Evolutionary conservation across 108 stramenopile species (phyloP), one percentile per base, ranked within the genome.

Genomic region (Cyclostephanos invisitatus): DNA sequence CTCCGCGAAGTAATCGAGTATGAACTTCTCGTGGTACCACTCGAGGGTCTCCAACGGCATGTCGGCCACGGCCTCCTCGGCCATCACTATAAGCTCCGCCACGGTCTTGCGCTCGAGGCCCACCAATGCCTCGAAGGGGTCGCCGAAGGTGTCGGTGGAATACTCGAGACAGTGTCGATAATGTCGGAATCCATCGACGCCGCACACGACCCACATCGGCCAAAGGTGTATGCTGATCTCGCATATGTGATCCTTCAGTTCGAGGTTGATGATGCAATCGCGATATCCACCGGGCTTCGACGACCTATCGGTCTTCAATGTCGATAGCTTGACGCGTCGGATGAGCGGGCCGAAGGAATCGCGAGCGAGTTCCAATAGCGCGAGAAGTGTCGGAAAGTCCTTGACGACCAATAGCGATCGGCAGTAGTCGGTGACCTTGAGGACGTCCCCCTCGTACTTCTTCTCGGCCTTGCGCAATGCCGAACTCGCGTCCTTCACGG

Each of bases 1-100:
- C 72, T 94, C 93, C 50, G 90, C 90, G 80, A 94, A 94, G 81
- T 94, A 94, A 68, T 94, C 93, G 65, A 94, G 55, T 53, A 94
- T 94, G 54, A 74, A 88, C 76, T 94, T 91, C 68, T 94, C 93
- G 37, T 94, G 93, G 71, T 90, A 90, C 93, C 93, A 94, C 59
- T 94, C 93, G 62, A 94, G 75, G n/a, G 79, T 87, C 11, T 90
- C 91, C 68, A 94, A 67, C 0, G 93, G 93, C 62, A 88, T 94
- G 18, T 84, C 90, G 1, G 91, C 90, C 2, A 94, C 93, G 1
- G 93, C 93, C 64, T 94, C 93, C 80, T 94, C 93, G 2, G 93
- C 85, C 93, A 94, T 94, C 64, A 91, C 89, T 75, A 94, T 90
- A 27, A 94, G 68, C 77, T 94, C 93, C 2, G 93, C 93, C 87